These are phyloP conservation scores for Fusarium metavorans DNA, from an alignment of 2,329 filamentous ascomycete species.

Conservation along the genomic window DNA sequence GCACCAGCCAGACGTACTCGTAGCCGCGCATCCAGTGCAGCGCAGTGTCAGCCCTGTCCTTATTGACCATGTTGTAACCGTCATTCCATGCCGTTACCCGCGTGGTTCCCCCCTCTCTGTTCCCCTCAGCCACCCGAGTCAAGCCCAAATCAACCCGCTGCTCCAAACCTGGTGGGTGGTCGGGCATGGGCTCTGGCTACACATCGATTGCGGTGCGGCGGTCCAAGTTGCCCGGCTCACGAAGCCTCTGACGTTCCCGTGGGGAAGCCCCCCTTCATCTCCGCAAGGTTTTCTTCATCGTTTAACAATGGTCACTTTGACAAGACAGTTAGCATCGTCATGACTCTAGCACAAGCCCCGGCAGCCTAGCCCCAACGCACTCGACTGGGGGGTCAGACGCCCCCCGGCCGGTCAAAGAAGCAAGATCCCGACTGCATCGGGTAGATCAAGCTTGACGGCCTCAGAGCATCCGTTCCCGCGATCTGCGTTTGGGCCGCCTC, in stretches of 20 bases:
- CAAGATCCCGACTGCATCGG: constrained; percentile 40
- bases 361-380: constrained; percentile 21
- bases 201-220: constrained; percentile 37
- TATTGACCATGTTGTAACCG: constrained; percentile 36
- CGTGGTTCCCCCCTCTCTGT: constrained; percentile 30
- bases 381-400: constrained; percentile 23
- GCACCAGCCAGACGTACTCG: constrained; percentile 37
- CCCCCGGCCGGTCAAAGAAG: constrained; percentile 29
- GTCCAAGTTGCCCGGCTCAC: constrained; percentile 32
- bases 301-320: constrained; percentile 70
- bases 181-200: constrained; percentile 28
- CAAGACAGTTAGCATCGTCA: constrained; percentile 42
- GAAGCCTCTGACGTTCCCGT: constrained; percentile 36
- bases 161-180: constrained; percentile 31
- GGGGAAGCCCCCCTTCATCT: constrained; percentile 38
- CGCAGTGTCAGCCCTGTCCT: constrained; percentile 45
- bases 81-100: constrained; percentile 28
- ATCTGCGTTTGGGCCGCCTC: constrained; percentile 21
- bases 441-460: constrained; percentile 33
- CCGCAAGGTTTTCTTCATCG: constrained; percentile 66
- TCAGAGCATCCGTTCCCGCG: constrained; percentile 21
- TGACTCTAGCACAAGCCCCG: constrained; percentile 24
- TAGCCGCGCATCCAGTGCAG: constrained; percentile 46
- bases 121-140: constrained; percentile 24
- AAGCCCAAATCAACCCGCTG: constrained; percentile 16